Percentiles rank a stretch among this genome's conserved stretches.
phyloP scores from a whole-genome alignment of 305 asterid species.

The Fraxinus angustifolia region DNA sequence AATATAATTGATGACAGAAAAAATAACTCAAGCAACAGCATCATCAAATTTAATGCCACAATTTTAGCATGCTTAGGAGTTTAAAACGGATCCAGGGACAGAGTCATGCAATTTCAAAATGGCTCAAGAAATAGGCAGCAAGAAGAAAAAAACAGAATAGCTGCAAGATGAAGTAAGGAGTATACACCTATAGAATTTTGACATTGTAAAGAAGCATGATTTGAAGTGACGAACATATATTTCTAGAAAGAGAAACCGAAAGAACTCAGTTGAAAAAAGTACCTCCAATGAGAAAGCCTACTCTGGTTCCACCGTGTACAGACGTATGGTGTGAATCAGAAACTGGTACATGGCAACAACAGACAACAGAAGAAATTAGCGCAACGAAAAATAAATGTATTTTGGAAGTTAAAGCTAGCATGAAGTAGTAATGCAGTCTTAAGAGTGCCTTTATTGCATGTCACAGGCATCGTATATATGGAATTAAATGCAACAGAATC shows the following conservation, averaged over 20 bases:
- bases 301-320: conserved; percentile 34
- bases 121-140: background rate
- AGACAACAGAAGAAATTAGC: background rate
- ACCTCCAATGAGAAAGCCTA: conserved; percentile 73
- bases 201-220: background rate
- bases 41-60: background rate
- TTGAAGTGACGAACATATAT: background rate
- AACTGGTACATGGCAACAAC: conserved; percentile 31
- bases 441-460: background rate
- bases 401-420: background rate
- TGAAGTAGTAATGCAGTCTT: background rate
- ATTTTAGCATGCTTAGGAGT: background rate
- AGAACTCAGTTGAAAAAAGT: background rate
- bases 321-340: conserved; percentile 14
- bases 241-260: background rate
- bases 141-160: background rate
- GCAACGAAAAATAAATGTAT: background rate
- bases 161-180: background rate
- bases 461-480: background rate
- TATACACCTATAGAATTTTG: background rate
- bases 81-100: background rate
- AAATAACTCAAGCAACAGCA: background rate
- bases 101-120: background rate
- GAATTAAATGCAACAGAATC: background rate
- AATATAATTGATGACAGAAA: background rate